Evolutionary conservation across 352 stramenopile genomes (phyloP).

Genomic region (Phytophthora tubulina): DNA sequence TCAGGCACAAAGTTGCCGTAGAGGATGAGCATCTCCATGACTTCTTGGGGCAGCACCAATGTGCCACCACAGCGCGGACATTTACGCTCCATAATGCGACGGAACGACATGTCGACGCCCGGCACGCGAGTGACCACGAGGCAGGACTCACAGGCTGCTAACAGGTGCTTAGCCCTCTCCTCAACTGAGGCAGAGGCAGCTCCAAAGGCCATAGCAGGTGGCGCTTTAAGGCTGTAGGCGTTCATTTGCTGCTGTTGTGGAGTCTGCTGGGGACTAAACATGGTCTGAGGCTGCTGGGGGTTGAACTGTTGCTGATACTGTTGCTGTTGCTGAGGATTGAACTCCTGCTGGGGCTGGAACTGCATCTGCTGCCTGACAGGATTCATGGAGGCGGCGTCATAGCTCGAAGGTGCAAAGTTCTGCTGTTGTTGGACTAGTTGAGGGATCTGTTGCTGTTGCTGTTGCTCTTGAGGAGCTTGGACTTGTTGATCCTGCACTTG

Average conservation of each 20-base stretch:
- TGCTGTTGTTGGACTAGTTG: conserved; percentile 18
- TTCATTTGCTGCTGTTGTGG: conserved; percentile 35
- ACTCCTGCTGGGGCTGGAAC: conserved; percentile 29
- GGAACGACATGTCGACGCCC: conserved; percentile 85
- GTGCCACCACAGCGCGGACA: conserved; percentile 69
- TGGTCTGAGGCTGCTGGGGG: conserved; percentile 27
- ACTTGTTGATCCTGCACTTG: conserved; percentile 8
- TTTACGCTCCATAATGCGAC: conserved; percentile 82
- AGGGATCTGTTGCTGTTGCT: conserved; percentile 20
- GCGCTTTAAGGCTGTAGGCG: conserved; percentile 35
- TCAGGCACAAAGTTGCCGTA: conserved; percentile 87
- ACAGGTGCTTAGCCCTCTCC: conserved; percentile 66
- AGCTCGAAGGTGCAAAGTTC: conserved; percentile 27
- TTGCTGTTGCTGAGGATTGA: conserved; percentile 9
- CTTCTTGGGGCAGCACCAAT: conserved; percentile 76
- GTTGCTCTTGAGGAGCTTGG: conserved; percentile 7
- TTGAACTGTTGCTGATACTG: conserved; percentile 32
- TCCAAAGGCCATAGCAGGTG: conserved; percentile 33
- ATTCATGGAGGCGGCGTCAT: conserved; percentile 27
- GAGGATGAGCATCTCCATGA: conserved; percentile 91
- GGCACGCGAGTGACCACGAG: conserved; percentile 73
- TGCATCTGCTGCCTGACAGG: conserved; percentile 32
- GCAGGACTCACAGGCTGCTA: conserved; percentile 80
- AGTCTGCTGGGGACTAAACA: conserved; percentile 37
- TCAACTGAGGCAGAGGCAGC: conserved; percentile 32